phyloP scores from a whole-genome alignment of 148 eudicot species.

The Amaranthus palmeri region DNA sequence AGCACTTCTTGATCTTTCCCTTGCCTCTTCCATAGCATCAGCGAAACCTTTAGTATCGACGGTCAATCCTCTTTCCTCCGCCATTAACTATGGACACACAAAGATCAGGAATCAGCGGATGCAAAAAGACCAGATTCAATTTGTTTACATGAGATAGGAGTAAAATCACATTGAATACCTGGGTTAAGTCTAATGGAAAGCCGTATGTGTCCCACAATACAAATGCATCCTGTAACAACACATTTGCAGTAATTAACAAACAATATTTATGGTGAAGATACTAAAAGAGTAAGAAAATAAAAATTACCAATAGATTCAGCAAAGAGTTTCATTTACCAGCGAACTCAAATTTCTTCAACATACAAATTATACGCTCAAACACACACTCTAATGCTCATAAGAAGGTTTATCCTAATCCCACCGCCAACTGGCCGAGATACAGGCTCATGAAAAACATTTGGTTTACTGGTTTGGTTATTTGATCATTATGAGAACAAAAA shows the following conservation, averaged over 20 bases:
- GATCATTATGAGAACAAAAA: no score
- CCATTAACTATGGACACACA: slow-evolving; percentile 65
- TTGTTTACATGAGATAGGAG: background rate
- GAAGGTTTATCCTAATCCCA: no score
- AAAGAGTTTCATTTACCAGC: no score
- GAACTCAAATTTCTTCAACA: no score
- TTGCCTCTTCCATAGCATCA: slow-evolving; percentile 82
- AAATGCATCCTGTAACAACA: slow-evolving; percentile 87
- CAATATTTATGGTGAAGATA: background rate
- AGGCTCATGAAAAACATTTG: no score
- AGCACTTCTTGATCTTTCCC: slow-evolving; percentile 85
- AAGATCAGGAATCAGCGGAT: slow-evolving; percentile 1
- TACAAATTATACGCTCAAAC: no score
- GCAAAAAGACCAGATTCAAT: background rate
- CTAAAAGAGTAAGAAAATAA: no score
- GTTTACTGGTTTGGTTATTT: no score
- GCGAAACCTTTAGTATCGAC: slow-evolving; percentile 79
- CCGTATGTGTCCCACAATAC: slow-evolving; percentile 93
- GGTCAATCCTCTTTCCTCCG: slow-evolving; percentile 76
- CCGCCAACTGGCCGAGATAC: no score
- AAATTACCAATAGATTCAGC: no score
- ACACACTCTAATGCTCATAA: no score
- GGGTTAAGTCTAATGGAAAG: slow-evolving; percentile 91
- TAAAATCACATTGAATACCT: slow-evolving; percentile 42
- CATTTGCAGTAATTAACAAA: background rate